Evolutionary conservation across 768 basidiomycete genomes (phyloP).

Genomic region (Podaxis pistillaris): DNA sequence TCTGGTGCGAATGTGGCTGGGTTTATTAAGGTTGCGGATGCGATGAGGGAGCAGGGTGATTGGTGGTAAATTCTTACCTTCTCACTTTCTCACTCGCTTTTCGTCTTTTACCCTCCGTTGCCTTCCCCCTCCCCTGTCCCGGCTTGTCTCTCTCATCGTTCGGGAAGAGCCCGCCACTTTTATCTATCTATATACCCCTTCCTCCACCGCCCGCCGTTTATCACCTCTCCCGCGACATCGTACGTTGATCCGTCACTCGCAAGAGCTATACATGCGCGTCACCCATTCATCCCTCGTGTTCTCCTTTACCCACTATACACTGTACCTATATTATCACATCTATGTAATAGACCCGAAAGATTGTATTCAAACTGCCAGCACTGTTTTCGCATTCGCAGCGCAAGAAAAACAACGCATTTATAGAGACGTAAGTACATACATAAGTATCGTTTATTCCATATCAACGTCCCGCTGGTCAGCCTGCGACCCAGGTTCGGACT

Average conservation of each 20-base stretch:
- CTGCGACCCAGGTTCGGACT: slow-evolving; percentile 29
- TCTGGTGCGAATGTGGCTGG: slow-evolving; percentile 74
- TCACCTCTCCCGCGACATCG: neutral
- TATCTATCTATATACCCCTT: neutral
- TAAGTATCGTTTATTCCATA: slow-evolving; percentile 30
- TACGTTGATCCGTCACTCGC: neutral
- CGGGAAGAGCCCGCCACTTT: neutral
- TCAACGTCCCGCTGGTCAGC: slow-evolving; percentile 38
- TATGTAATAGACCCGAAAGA: neutral
- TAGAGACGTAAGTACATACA: neutral
- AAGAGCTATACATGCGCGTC: neutral
- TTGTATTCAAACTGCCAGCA: neutral
- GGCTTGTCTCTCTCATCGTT: neutral
- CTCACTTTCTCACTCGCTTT: slow-evolving; percentile 1
- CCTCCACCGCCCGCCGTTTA: neutral
- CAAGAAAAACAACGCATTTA: neutral
- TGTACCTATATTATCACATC: neutral
- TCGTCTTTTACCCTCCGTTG: neutral
- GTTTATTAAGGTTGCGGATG: slow-evolving; percentile 68
- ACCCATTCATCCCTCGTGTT: neutral
- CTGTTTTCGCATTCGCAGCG: neutral
- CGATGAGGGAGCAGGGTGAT: slow-evolving; percentile 73
- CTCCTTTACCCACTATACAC: no score
- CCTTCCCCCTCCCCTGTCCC: neutral
- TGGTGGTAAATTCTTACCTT: slow-evolving; percentile 55